A percentile compares a stretch with the other conserved stretches of the same genome.
These are phyloP conservation scores for Microcyclosporella mali DNA, from an alignment of 2,329 filamentous ascomycete genomes.

Conservation along the genomic window DNA sequence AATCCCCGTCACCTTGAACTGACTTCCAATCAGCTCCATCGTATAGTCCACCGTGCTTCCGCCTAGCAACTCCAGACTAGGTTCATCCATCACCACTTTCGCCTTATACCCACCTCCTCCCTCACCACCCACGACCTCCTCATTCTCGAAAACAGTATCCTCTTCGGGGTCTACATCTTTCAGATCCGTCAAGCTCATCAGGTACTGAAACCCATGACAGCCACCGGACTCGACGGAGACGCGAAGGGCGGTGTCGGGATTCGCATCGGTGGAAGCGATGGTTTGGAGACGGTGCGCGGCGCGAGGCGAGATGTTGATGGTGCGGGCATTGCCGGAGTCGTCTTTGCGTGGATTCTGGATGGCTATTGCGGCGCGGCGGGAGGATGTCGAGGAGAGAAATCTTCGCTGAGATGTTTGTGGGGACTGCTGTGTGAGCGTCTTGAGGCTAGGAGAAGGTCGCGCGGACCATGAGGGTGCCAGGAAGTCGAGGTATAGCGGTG, in stretches of 20 bases:
- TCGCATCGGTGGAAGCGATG: constrained; percentile 49
- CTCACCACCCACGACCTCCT: constrained; percentile 28
- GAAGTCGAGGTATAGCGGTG: constrained; percentile 30
- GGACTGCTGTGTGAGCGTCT: too few relatives aligned
- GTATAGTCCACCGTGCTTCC: constrained; percentile 96
- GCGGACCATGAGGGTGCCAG: constrained; percentile 29
- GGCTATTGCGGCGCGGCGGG: constrained; percentile 25
- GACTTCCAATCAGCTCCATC: constrained; percentile 86
- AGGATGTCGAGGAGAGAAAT: constrained; percentile 15
- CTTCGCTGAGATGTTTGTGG: neutral
- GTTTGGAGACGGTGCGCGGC: constrained; percentile 69
- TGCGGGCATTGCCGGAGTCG: constrained; percentile 78
- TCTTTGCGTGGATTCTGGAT: constrained; percentile 68
- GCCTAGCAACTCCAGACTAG: constrained; percentile 79
- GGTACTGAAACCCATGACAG: constrained; percentile 96
- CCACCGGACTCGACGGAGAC: constrained; percentile 89
- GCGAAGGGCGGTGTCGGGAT: constrained; percentile 78
- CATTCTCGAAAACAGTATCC: constrained; percentile 78
- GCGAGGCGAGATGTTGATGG: constrained; percentile 73
- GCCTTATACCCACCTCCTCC: constrained; percentile 49
- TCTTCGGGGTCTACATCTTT: constrained; percentile 61
- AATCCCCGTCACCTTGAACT: constrained; percentile 96
- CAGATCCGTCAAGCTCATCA: constrained; percentile 72
- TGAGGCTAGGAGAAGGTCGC: neutral
- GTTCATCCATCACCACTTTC: constrained; percentile 83